These are phyloP conservation scores for Epichloe bromicola DNA, from an alignment of 2,329 filamentous ascomycete species.

Conservation along the genomic window DNA sequence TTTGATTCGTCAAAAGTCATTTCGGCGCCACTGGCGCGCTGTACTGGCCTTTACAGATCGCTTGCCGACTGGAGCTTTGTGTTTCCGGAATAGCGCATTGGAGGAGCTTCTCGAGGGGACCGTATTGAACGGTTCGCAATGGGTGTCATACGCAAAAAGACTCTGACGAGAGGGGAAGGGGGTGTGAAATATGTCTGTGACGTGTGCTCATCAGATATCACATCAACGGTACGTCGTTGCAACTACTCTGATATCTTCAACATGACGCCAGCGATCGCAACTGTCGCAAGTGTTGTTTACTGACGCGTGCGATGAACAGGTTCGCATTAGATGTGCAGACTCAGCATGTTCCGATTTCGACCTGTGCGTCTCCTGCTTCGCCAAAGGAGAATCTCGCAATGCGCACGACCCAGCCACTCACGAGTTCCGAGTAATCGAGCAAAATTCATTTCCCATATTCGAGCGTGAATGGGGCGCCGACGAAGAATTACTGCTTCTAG, in stretches of 20 bases:
- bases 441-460: conserved; percentile 96
- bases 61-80: not conserved
- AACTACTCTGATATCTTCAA: not conserved
- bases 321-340: conserved; percentile 87
- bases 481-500: conserved; percentile 83
- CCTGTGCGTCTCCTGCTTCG: conserved; percentile 90
- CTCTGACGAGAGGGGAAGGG: conserved; percentile 69
- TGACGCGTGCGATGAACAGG: conserved; percentile 35
- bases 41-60: not conserved
- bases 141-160: conserved; percentile 96
- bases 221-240: conserved; percentile 63
- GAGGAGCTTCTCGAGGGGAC: not conserved
- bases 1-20: conserved; percentile 9
- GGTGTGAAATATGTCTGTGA: conserved; percentile 96
- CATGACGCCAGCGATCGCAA: not conserved
- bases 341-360: conserved; percentile 83
- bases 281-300: not conserved
- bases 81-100: not conserved
- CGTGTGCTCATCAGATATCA: conserved; percentile 91
- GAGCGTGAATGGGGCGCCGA: conserved; percentile 92
- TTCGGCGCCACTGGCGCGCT: conserved; percentile 4
- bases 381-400: conserved; percentile 65
- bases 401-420: conserved; percentile 80
- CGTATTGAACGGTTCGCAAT: conserved; percentile 30
- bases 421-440: conserved; percentile 86